Evolutionary conservation across 805 yeast genomes (phyloP).

Genomic region (Yarrowia sp.): DNA sequence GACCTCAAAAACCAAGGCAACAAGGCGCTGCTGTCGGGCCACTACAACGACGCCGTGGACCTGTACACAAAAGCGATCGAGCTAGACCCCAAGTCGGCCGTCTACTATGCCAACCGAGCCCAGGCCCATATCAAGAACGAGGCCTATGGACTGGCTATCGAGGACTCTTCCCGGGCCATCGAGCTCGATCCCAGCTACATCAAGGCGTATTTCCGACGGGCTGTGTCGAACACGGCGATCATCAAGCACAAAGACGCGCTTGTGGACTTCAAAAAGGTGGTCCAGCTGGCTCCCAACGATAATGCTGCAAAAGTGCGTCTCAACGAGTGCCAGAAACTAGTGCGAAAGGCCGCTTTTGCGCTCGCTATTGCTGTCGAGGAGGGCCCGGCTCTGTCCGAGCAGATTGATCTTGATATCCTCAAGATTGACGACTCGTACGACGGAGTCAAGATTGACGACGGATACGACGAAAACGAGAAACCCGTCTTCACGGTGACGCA

Average conservation of each 20-base stretch:
- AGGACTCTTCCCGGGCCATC: slow-evolving; percentile 78
- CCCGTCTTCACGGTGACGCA: slow-evolving; percentile 55
- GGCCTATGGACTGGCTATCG: slow-evolving; percentile 82
- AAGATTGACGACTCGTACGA: slow-evolving; percentile 61
- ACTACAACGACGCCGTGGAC: slow-evolving; percentile 68
- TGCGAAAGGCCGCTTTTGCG: slow-evolving; percentile 80
- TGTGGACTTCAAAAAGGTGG: slow-evolving; percentile 68
- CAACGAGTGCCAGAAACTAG: slow-evolving; percentile 66
- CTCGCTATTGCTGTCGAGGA: slow-evolving; percentile 83
- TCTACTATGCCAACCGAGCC: slow-evolving; percentile 84
- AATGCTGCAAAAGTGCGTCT: slow-evolving; percentile 66
- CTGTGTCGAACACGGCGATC: slow-evolving; percentile 78
- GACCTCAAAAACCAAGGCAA: slow-evolving; percentile 71
- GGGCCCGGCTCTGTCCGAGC: slow-evolving; percentile 57
- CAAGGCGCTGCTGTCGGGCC: slow-evolving; percentile 63
- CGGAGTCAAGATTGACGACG: slow-evolving; percentile 63
- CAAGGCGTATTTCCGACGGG: slow-evolving; percentile 88
- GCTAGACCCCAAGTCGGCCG: slow-evolving; percentile 63
- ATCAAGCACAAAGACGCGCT: slow-evolving; percentile 77
- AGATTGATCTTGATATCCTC: slow-evolving; percentile 49
- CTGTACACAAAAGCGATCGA: slow-evolving; percentile 76
- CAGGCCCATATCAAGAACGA: slow-evolving; percentile 88
- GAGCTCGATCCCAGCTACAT: slow-evolving; percentile 68
- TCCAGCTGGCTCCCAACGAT: slow-evolving; percentile 71
- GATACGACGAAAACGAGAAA: slow-evolving; percentile 49